These are phyloP conservation scores for Curvularia lunata DNA, from an alignment of 2,329 filamentous ascomycete genomes.

Conservation along the genomic window DNA sequence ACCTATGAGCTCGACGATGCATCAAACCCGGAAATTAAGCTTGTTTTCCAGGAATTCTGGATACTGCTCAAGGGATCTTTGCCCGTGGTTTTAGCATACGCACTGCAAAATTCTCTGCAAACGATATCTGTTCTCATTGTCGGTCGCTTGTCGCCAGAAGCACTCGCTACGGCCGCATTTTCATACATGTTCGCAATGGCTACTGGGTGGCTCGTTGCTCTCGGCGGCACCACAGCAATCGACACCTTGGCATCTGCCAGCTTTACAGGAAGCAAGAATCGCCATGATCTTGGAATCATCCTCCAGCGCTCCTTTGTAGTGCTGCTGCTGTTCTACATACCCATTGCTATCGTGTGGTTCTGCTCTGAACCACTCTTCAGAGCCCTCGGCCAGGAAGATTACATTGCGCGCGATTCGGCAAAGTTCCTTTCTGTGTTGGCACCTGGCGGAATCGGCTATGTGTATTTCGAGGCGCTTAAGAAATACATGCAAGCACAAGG, in stretches of 20 bases:
- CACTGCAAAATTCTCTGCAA: slow-evolving; percentile 83
- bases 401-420: slow-evolving; percentile 75
- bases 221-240: slow-evolving; percentile 84
- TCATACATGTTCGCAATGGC: slow-evolving; percentile 95
- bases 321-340: slow-evolving; percentile 72
- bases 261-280: slow-evolving; percentile 81
- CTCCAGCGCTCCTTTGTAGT: slow-evolving; percentile 79
- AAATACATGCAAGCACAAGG: slow-evolving; percentile 66
- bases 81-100: slow-evolving; percentile 83
- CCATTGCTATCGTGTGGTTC: slow-evolving; percentile 75
- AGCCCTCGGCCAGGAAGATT: slow-evolving; percentile 76
- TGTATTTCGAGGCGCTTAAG: slow-evolving; percentile 83
- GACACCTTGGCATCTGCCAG: slow-evolving; percentile 84
- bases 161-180: slow-evolving; percentile 81
- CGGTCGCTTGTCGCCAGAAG: slow-evolving; percentile 78
- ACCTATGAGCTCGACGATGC: slow-evolving; percentile 49
- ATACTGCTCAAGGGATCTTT: slow-evolving; percentile 72
- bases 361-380: slow-evolving; percentile 77
- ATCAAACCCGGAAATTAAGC: slow-evolving; percentile 41
- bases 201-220: slow-evolving; percentile 83
- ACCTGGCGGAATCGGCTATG: slow-evolving; percentile 82
- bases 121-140: slow-evolving; percentile 82
- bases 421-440: slow-evolving; percentile 75
- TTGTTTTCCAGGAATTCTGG: slow-evolving; percentile 66
- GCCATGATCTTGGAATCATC: slow-evolving; percentile 77